phyloP scores from a whole-genome alignment of 495 filamentous ascomycete species.

The Penicillium lagena region DNA sequence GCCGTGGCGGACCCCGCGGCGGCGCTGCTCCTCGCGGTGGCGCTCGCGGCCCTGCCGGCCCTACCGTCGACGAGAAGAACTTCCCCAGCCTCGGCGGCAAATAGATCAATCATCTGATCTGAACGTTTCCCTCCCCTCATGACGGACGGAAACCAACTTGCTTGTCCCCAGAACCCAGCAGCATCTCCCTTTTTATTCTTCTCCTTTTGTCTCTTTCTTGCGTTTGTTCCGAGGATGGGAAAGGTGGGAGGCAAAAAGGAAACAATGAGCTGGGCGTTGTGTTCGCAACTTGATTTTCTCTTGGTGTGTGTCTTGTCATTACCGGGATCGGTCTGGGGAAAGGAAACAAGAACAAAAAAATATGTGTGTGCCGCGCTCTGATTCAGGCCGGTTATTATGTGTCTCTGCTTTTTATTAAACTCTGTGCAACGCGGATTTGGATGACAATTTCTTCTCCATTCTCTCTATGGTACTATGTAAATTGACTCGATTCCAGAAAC shows the following conservation, averaged over 20 bases:
- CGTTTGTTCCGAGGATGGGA: too few species aligned
- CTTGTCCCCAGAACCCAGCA: too few species aligned
- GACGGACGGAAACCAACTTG: too few species aligned
- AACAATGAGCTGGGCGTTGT: too few species aligned
- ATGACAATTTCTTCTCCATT: constrained; percentile 5
- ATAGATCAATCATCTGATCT: constrained; percentile 9
- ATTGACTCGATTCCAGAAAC: constrained; percentile 29
- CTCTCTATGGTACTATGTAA: constrained; percentile 25
- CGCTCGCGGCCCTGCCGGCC: constrained; percentile 27
- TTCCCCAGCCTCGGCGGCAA: constrained; percentile 44
- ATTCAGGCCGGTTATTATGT: constrained; percentile 10
- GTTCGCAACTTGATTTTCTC: too few species aligned
- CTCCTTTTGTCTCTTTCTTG: too few species aligned
- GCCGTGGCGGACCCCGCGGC: constrained; percentile 29
- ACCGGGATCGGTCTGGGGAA: not conserved
- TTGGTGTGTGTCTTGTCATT: too few species aligned
- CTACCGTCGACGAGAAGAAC: constrained; percentile 46
- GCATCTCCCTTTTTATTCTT: too few species aligned
- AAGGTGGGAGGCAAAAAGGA: too few species aligned
- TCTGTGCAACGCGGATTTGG: constrained; percentile 26
- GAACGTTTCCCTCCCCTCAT: too few species aligned
- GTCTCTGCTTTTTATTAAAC: constrained; percentile 15
- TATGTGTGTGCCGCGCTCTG: not conserved
- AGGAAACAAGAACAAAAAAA: not conserved
- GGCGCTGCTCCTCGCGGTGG: constrained; percentile 28